Conservation (phyloP, 352 stramenopile genomes). For the Thraustotheca clavata region DNA sequence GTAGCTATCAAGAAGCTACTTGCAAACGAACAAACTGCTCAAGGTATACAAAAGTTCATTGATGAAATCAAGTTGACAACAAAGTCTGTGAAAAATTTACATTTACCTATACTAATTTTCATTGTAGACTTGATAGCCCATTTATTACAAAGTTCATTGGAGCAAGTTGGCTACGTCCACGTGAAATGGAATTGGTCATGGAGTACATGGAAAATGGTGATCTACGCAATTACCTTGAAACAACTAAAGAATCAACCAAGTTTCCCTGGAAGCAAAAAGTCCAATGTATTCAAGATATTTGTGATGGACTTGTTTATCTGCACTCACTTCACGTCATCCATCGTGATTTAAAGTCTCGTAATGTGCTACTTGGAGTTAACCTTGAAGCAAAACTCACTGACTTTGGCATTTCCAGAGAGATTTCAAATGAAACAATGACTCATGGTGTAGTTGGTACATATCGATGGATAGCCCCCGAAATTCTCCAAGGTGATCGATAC, state of each 20-base stretch:
- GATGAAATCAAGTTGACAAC: conserved; percentile 19
- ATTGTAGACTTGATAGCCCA: background rate
- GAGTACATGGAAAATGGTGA: conserved; percentile 61
- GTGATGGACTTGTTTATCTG: conserved; percentile 48
- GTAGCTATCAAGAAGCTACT: conserved; percentile 47
- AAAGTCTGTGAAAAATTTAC: too few species aligned
- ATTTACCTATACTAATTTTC: background rate
- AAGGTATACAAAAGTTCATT: conserved; percentile 18
- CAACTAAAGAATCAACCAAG: conserved; percentile 28
- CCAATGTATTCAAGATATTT: conserved; percentile 42
- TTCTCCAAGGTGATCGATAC: conserved; percentile 41
- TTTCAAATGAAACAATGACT: conserved; percentile 42
- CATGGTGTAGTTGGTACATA: conserved; percentile 34
- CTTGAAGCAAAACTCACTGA: conserved; percentile 51
- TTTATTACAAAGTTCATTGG: conserved; percentile 17
- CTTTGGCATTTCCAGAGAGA: conserved; percentile 43
- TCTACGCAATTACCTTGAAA: conserved; percentile 36
- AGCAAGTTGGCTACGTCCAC: conserved; percentile 2
- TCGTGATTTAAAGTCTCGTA: conserved; percentile 52
- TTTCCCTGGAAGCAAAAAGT: conserved; percentile 32
- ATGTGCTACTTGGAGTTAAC: conserved; percentile 36
- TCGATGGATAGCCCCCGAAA: conserved; percentile 47
- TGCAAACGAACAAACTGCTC: background rate
- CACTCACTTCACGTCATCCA: conserved; percentile 52
- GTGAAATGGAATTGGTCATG: conserved; percentile 44